A percentile compares a stretch with the other conserved stretches of the same genome.
phyloP scores from a whole-genome alignment of 2,329 filamentous ascomycete genomes.

The Fusarium vanettenii region DNA sequence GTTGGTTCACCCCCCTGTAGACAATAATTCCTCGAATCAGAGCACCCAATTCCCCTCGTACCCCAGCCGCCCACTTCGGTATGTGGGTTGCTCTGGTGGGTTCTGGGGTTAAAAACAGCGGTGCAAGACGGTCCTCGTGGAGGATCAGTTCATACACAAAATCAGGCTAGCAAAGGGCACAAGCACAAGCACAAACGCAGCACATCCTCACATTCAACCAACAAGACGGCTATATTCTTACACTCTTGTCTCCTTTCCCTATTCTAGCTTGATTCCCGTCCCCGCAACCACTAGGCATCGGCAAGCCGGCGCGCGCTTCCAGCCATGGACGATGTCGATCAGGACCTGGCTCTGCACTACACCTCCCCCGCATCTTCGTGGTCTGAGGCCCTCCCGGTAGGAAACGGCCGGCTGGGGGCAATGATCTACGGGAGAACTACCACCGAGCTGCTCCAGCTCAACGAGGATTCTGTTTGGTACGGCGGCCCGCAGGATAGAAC shows the following conservation, averaged over 20 bases:
- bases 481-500: slow-evolving; percentile 57
- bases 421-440: slow-evolving; percentile 58
- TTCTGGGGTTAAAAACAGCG: slow-evolving; percentile 13
- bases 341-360: slow-evolving; percentile 37
- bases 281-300: not conserved
- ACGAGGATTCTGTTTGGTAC: slow-evolving; percentile 62
- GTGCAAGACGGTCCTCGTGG: not conserved
- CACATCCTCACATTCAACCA: slow-evolving; percentile 2
- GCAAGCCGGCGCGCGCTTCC: slow-evolving; percentile 10
- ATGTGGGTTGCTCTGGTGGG: slow-evolving; percentile 4
- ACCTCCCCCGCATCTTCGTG: slow-evolving; percentile 39
- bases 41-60: not conserved
- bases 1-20: not conserved
- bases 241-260: not conserved
- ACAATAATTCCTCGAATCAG: slow-evolving; percentile 18
- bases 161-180: not conserved
- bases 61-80: not conserved
- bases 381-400: slow-evolving; percentile 57
- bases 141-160: slow-evolving; percentile 2
- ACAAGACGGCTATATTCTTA: not conserved
- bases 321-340: slow-evolving; percentile 15
- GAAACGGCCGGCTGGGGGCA: slow-evolving; percentile 57
- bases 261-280: not conserved
- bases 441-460: slow-evolving; percentile 55
- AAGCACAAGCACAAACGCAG: not conserved